Conservation (phyloP, 1,284 basidiomycete species). For the Ceratobasidium sp. region DNA sequence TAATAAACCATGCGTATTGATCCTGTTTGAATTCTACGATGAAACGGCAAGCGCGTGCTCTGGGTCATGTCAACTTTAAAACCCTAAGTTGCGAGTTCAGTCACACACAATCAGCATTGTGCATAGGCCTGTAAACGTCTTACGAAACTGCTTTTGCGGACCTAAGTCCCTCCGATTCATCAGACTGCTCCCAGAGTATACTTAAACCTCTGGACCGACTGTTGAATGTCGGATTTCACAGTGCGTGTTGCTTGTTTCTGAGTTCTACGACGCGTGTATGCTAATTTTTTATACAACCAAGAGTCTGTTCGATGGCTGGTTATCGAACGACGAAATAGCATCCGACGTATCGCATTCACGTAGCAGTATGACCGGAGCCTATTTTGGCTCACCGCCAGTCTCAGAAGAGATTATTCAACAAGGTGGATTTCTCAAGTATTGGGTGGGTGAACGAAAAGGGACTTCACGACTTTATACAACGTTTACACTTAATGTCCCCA, state of each 20-base stretch:
- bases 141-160: conserved; percentile 7
- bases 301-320: not conserved
- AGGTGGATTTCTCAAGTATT: conserved; percentile 1
- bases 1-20: too few species aligned
- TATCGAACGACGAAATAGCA: too few species aligned
- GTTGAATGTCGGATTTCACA: not conserved
- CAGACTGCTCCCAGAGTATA: not conserved
- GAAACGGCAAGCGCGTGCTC: too few species aligned
- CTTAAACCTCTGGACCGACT: conserved; percentile 15
- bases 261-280: not conserved
- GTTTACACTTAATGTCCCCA: conserved; percentile 14
- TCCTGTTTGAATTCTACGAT: too few species aligned
- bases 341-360: too few species aligned
- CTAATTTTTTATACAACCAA: too few species aligned
- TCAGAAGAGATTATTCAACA: not conserved
- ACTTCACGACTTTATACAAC: not conserved
- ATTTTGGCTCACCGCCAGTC: not conserved
- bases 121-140: conserved; percentile 5
- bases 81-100: too few species aligned
- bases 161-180: conserved; percentile 13
- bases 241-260: too few species aligned
- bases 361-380: too few species aligned
- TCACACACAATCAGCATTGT: too few species aligned
- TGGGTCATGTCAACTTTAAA: too few species aligned
- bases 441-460: not conserved